Base-by-base conservation (phyloP, 768 basidiomycete genomes). In the Suillus decipiens region DNA sequence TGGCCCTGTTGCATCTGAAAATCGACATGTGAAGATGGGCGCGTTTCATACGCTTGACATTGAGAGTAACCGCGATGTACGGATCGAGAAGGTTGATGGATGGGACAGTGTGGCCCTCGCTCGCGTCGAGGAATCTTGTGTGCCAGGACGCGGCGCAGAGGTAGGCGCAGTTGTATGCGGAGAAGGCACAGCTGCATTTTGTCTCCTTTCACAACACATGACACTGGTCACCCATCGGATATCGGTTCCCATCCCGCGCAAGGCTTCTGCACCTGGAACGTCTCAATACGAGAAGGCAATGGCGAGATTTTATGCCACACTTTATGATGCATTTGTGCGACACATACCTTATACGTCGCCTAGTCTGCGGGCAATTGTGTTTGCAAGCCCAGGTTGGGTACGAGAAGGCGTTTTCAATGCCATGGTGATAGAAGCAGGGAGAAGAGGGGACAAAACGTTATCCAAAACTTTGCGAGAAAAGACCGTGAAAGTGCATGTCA, bases 341-440 rank as follows among this genome's bases (percentile, higher is more conserved):
- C 94, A 98, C 73, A 91, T 99, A 66, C 96, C 97, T 3, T 97
- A 88, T 69, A 78, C 84, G 24, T 87, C 83, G 65, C 82, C 81
- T 1, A 81, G 83, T 37, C 80, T 99, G 48, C 89, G 89, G 50
- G 96, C 92, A 3, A 93, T 99, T 70, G 93, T 99, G 54, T 90
- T 99, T 70, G 97, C 97, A 6, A 95, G 93, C 67, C 97, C 97
- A 9, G 97, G 97, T 0, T 99, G 98, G 89, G 89, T 95, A 8
- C 84, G 91, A 70, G 97, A 99, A 68, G 80, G 89, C 0, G 91
- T 98, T 8, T 88, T 87, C 71, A 90, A 93, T 62, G 90, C 88
- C 74, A 85, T 99, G 73, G 79, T 94, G 66, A 81, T 84, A 15
- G 94, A 99, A 76, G 94, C 97, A 0, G 82, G 82, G 7, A 83